A percentile compares a stretch with the other conserved stretches of the same genome.
phyloP scores from a whole-genome alignment of 2,329 filamentous ascomycete species.

The Pseudohalonectria lignicola region DNA sequence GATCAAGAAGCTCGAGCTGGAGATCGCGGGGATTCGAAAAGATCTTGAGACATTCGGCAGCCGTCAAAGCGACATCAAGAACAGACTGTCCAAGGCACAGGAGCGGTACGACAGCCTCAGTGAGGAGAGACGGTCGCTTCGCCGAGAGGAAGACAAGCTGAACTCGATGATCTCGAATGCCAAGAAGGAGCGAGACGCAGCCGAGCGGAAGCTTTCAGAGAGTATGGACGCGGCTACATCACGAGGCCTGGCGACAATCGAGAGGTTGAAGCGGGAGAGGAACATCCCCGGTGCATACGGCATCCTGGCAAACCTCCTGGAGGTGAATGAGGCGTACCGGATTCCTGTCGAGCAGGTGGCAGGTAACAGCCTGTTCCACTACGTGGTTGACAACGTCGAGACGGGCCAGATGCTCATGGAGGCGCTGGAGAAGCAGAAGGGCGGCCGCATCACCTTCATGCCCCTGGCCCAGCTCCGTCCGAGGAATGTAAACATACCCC shows the following conservation, averaged over 20 bases:
- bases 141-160: slow-evolving; percentile 81
- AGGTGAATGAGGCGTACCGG: slow-evolving; percentile 74
- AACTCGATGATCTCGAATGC: slow-evolving; percentile 67
- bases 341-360: slow-evolving; percentile 88
- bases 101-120: slow-evolving; percentile 68
- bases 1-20: slow-evolving; percentile 47
- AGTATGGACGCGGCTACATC: slow-evolving; percentile 87
- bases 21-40: slow-evolving; percentile 61
- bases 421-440: slow-evolving; percentile 64
- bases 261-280: slow-evolving; percentile 67
- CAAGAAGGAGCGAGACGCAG: slow-evolving; percentile 63
- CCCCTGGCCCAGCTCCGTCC: slow-evolving; percentile 73
- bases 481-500: slow-evolving; percentile 64
- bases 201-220: slow-evolving; percentile 67
- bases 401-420: slow-evolving; percentile 77
- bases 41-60: slow-evolving; percentile 74
- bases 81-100: slow-evolving; percentile 66
- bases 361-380: slow-evolving; percentile 87
- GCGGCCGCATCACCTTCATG: slow-evolving; percentile 89
- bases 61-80: slow-evolving; percentile 59
- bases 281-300: slow-evolving; percentile 83
- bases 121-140: slow-evolving; percentile 79
- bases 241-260: slow-evolving; percentile 76
- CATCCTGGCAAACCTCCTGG: slow-evolving; percentile 84
- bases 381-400: slow-evolving; percentile 84